These are phyloP conservation scores for Psilocybe cubensis DNA, from an alignment of 768 basidiomycete genomes.

Conservation along the genomic window DNA sequence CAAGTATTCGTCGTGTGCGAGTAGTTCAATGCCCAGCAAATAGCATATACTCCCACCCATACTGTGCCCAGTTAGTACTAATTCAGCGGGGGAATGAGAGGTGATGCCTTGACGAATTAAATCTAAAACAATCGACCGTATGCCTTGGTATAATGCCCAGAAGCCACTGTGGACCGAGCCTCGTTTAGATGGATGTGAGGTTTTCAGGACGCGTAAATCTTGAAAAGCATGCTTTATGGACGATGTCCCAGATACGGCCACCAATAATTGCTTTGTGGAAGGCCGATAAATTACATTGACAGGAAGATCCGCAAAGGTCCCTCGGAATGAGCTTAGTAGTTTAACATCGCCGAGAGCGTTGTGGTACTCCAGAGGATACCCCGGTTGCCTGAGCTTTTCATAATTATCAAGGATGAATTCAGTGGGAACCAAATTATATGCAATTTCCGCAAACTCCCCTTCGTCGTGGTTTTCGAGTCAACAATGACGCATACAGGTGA, in stretches of 20 bases:
- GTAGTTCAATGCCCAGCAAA: slow-evolving; percentile 50
- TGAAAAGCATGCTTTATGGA: slow-evolving; percentile 46
- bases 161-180: slow-evolving; percentile 57
- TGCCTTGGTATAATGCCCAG: slow-evolving; percentile 53
- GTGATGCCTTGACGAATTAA: slow-evolving; percentile 42
- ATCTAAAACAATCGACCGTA: slow-evolving; percentile 34
- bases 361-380: slow-evolving; percentile 57
- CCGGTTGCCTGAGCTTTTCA: slow-evolving; percentile 37
- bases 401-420: slow-evolving; percentile 47
- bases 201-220: slow-evolving; percentile 45
- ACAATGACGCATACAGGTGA: neutral
- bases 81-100: slow-evolving; percentile 35
- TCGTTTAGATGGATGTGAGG: slow-evolving; percentile 39
- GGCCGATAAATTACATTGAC: slow-evolving; percentile 52
- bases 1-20: slow-evolving; percentile 33
- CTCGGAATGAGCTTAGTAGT: slow-evolving; percentile 42
- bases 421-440: slow-evolving; percentile 46
- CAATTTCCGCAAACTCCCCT: slow-evolving; percentile 62
- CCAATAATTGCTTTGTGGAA: slow-evolving; percentile 45
- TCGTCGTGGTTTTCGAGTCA: neutral
- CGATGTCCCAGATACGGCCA: slow-evolving; percentile 57
- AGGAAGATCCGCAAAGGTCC: slow-evolving; percentile 46
- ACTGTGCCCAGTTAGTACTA: slow-evolving; percentile 61
- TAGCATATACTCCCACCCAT: slow-evolving; percentile 59
- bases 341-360: slow-evolving; percentile 35